Base-by-base conservation (phyloP, 192 early-diverging fungal genomes). In the Lobosporangium transversale region DNA sequence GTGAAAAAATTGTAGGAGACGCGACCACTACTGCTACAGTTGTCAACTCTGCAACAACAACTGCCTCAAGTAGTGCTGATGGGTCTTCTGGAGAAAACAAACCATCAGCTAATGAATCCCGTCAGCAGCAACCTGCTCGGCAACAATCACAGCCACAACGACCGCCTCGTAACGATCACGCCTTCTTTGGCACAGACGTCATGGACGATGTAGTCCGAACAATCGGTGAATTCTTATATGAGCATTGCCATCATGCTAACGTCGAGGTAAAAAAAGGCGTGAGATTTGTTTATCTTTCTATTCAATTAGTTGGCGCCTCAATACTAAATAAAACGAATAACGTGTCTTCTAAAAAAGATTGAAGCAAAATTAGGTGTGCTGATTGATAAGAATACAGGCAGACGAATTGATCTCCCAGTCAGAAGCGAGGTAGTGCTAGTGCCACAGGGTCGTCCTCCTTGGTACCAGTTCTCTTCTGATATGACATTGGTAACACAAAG, bases 311-410 rank as follows among this genome's bases (percentile, higher is more conserved):
- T 52, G 26, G 24, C 29, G 20, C 20, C 6, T 4, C 29, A 26
- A 9, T 33, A 4, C 7, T 30, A 17, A 29, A 8, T 15, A 53
- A 10, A 11, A 32, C 6, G 12, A 15, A 31, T 27, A 3, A 17
- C 32, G 43, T 50, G 11, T 35, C n/a, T 37, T 32, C 12, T 18
- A 26, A 15, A 64, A n/a, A 47, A 95, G 89, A 94, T 97, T 64
- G 96, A 97, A 74, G 94, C 92, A n/a, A 97, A 97, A 78, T 82
- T 97, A 11, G 96, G 96, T 8, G 57, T 87, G 42, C 74, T 97
- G 21, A 69, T 94, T 7, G 91, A 94, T 61, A 92, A 88, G 55
- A 71, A 67, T 15, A 89, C 86, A 1, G 64, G 82, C 0, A 58
- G 82, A 50, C 85, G 94, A 27, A 68, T 94, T 21, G 62, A 66